These are phyloP conservation scores for Eragrostis nindensis DNA, from an alignment of 176 grass and related monocot genomes.

Conservation along the genomic window DNA sequence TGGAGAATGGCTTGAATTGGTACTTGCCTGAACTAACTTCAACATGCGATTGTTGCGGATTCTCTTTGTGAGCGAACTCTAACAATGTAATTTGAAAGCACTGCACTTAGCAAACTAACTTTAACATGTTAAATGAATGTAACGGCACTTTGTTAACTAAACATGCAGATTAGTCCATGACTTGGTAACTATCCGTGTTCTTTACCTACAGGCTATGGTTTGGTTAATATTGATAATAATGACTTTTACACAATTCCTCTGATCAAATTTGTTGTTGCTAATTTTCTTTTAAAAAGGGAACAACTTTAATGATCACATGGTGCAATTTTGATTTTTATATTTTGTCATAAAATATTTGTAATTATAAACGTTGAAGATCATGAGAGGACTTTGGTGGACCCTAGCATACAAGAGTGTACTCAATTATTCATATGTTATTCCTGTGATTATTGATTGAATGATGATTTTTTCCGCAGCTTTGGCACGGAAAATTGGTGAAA, in stretches of 20 bases:
- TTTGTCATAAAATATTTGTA: neutral
- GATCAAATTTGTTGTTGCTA: neutral
- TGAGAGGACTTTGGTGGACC: neutral
- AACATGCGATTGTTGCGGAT: neutral
- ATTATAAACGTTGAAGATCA: neutral
- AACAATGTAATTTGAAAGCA: slow-evolving; percentile 13
- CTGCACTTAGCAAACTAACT: slow-evolving; percentile 19
- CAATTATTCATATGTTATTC: slow-evolving; percentile 24
- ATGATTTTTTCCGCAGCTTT: slow-evolving; percentile 35
- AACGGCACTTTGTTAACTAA: slow-evolving; percentile 17
- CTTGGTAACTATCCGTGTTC: neutral
- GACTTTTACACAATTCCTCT: slow-evolving; percentile 2
- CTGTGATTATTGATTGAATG: slow-evolving; percentile 5
- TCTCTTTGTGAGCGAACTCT: slow-evolving; percentile 4
- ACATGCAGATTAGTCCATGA: neutral
- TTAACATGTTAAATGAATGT: slow-evolving; percentile 9
- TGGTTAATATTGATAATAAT: neutral
- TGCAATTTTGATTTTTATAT: slow-evolving; percentile 1
- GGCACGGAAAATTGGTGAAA: neutral
- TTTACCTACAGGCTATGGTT: neutral
- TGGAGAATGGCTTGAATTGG: slow-evolving; percentile 7
- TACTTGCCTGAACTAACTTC: slow-evolving; percentile 19
- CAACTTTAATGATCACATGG: neutral
- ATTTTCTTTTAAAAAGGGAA: neutral
- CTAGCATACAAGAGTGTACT: neutral